These are phyloP conservation scores for Suillus subaureus DNA, from an alignment of 768 basidiomycete genomes.

Conservation along the genomic window DNA sequence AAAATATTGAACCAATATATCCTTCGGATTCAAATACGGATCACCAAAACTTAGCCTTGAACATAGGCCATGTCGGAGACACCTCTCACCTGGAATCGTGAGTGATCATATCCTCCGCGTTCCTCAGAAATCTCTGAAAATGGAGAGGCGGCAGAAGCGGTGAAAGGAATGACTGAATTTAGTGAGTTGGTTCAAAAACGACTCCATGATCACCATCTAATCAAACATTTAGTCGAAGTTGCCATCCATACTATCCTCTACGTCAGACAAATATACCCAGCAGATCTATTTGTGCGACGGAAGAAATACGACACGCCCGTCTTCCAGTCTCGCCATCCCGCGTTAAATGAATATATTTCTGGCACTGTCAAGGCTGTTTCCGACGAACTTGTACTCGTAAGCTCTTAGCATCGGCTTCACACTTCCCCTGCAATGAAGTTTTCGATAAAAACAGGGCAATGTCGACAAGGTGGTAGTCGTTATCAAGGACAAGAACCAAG, in stretches of 20 bases:
- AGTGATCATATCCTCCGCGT: constrained; percentile 17
- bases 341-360: constrained; percentile 87
- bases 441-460: constrained; percentile 54
- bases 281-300: constrained; percentile 82
- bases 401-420: constrained; percentile 14
- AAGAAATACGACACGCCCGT: constrained; percentile 92
- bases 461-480: constrained; percentile 82
- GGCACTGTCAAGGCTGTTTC: constrained; percentile 81
- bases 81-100: constrained; percentile 43
- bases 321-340: constrained; percentile 91
- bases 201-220: constrained; percentile 11
- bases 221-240: constrained; percentile 72
- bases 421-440: constrained; percentile 1
- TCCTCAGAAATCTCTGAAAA: constrained; percentile 11
- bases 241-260: constrained; percentile 92
- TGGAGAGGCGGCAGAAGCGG: constrained; percentile 47
- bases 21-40: not conserved
- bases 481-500: constrained; percentile 79
- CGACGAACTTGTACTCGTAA: constrained; percentile 72
- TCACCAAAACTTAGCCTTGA: not conserved
- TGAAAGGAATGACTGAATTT: constrained; percentile 70
- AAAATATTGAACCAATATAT: not conserved
- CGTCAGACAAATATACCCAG: constrained; percentile 87
- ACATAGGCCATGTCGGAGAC: constrained; percentile 22
- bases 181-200: constrained; percentile 43